phyloP scores from a whole-genome alignment of 305 asterid species.

The Solanum hybrid region DNA sequence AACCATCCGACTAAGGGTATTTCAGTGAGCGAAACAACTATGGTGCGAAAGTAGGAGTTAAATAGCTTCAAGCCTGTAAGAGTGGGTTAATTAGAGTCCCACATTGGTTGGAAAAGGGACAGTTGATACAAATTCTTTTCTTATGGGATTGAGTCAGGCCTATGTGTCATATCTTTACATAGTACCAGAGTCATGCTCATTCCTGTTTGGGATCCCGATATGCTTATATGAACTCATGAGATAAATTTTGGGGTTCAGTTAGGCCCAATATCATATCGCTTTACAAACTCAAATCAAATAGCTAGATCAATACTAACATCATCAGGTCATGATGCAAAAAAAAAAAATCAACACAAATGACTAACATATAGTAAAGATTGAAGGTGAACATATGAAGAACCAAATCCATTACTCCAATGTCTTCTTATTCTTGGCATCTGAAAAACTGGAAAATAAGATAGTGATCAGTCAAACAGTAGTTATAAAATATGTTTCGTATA shows the following conservation, averaged over 20 bases:
- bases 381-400: not conserved
- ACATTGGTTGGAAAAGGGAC: too few relatives aligned
- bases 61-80: too few relatives aligned
- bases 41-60: too few relatives aligned
- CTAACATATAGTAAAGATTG: too few relatives aligned
- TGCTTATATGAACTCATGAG: not conserved
- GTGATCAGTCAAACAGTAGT: not conserved
- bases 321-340: not conserved
- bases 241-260: not conserved
- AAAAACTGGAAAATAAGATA: not conserved
- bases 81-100: too few relatives aligned
- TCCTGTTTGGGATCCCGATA: not conserved
- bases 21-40: too few relatives aligned
- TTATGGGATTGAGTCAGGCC: not conserved
- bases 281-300: not conserved
- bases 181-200: not conserved
- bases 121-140: too few relatives aligned
- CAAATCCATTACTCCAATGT: too few relatives aligned
- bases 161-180: not conserved
- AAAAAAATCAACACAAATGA: not conserved
- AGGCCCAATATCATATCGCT: not conserved
- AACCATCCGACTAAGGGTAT: too few relatives aligned
- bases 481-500: too few relatives aligned
- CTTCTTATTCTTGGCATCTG: not conserved
- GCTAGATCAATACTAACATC: not conserved